Conservation (phyloP, 2,329 filamentous ascomycete species). For the Microsporum ferrugineum region DNA sequence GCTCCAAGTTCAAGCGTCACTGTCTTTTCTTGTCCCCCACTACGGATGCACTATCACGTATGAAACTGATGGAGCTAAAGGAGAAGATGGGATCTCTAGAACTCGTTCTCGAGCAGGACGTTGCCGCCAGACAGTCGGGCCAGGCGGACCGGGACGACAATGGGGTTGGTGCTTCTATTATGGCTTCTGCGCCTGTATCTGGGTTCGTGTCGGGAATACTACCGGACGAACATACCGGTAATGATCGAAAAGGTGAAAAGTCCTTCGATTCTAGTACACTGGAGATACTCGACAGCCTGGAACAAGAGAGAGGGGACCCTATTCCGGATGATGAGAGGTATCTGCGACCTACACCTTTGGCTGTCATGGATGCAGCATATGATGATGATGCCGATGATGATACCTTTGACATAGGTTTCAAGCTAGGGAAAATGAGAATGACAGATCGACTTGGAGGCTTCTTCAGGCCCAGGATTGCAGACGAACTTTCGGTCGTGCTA, state of each 20-base stretch:
- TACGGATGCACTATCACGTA: constrained; percentile 57
- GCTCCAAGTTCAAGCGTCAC: constrained; percentile 39
- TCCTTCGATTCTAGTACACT: neutral
- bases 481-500: constrained; percentile 38
- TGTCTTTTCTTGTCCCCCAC: constrained; percentile 55
- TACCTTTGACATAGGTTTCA: constrained; percentile 59
- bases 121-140: constrained; percentile 38
- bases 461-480: constrained; percentile 56
- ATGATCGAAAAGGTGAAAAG: neutral
- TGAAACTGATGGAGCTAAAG: constrained; percentile 64
- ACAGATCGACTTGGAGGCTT: constrained; percentile 64
- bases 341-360: constrained; percentile 52
- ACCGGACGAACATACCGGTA: neutral
- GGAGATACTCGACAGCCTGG: constrained; percentile 39
- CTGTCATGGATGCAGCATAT: constrained; percentile 55
- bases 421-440: constrained; percentile 59
- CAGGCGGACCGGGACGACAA: constrained; percentile 2
- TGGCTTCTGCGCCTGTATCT: neutral
- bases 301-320: constrained; percentile 35
- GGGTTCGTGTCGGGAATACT: neutral
- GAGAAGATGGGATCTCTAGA: constrained; percentile 65
- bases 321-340: constrained; percentile 44
- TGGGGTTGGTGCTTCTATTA: neutral
- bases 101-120: constrained; percentile 56
- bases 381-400: constrained; percentile 54